Base-by-base conservation (phyloP, 1,284 basidiomycete species). In the Cutaneotrichosporon spelunceum region DNA sequence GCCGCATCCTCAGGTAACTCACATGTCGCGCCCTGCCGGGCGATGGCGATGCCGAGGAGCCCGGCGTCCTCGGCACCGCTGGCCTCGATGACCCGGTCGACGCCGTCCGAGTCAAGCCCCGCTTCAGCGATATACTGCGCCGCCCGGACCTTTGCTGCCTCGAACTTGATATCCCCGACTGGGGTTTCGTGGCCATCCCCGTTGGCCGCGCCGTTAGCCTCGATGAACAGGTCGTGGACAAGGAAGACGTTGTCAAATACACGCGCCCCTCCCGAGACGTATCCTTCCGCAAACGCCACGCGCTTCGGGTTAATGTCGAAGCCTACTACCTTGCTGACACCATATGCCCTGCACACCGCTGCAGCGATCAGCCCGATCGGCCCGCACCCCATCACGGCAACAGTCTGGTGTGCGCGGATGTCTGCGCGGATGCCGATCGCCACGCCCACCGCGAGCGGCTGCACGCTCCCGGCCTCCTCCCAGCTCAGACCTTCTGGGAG, bases 211-310 rank as follows among this genome's bases (percentile, higher is more conserved):
- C 56, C 57, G 7, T 57, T 53, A n/a, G 53, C 33, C 16, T 16
- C 44, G 1, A 14, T 21, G 1, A 73, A 70, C 0, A 76, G 55
- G 19, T 57, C 59, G 26, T 59, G 59, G 33, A 67, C 69, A 19
- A 72, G 64, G 65, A 76, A 76, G 42, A 76, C 76, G 50, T 73
- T 67, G 63, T 78, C 74, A 50, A 73, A 66, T 56, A 78, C 74
- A 1, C 72, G 71, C 61, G 67, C 68, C 27, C 74, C 74, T 26
- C 70, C 73, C 1, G 71, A 71, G 34, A 69, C 68, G 78, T 94
- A 96, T 36, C 78, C 74, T 73, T 87, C 87, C 26, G 95, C 93
- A 72, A 97, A 97, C 53, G 89, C 85, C 50, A 98, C 87, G 54
- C 94, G 89, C 55, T 81, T 79, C 24, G 86, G 83, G 60, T 90